Evolutionary conservation across 805 yeast species (phyloP), one percentile per base, ranked within the genome.

Genomic region (Monosporozyma aerobia): DNA sequence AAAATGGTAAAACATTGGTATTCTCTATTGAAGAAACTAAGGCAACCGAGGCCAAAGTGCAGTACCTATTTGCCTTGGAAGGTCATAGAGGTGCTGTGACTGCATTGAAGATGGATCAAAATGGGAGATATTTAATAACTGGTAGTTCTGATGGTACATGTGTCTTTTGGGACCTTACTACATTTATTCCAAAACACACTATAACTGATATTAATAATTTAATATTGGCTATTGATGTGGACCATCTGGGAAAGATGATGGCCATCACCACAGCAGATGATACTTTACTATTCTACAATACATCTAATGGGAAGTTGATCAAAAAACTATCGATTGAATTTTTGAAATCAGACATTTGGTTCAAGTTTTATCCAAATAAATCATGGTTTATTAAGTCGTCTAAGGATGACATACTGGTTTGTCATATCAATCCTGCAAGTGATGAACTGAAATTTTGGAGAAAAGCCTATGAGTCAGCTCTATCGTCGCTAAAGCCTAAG

Each of bases 21-120:
- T 43, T 43, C 13, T 60, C 10, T 48, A 73, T 19, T 47, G 61
- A 57, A 29, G 55, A 50, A 54, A 54, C 22, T 13, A 35, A 2
- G 10, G 40, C 11, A 9, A 45, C 19, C 7, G 22, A 32, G 6
- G 8, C 33, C 3, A 52, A 53, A 3, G 22, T 65, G 1, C 46
- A 39, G 2, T 45, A 50, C 0, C 16, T 58, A 2, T 52, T 59
- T 22, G 59, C 62, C 5, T 56, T 72, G n/a, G 56, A 63, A 13
- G 78, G 78, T 0, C 87, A 82, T 58, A 69, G 79, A 43, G 75
- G 83, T 1, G 68, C 81, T 1, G 73, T 78, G 3, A 73, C 78
- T 2, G 60, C 76, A 32, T 53, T 80, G 13, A 67, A 68, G 16
- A 64, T 80, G 50, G 85, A 80, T 58, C 82, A 83, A 3, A 60